Evolutionary conservation across 2,329 filamentous ascomycete species (phyloP).

Genomic region (Metarhizium album): DNA sequence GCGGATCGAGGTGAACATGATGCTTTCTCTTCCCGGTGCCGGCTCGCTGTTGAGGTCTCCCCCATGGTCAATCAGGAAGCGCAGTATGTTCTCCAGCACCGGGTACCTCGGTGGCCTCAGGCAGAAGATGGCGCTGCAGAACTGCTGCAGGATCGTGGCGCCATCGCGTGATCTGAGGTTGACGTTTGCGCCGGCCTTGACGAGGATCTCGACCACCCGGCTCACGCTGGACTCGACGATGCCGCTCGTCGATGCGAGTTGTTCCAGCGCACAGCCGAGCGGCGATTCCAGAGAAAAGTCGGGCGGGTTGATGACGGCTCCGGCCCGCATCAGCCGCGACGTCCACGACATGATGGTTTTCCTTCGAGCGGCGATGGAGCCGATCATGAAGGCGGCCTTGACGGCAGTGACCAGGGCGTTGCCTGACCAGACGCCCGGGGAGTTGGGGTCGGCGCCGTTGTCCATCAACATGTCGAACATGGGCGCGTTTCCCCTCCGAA

Average conservation of each 20-base stretch:
- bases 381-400: not conserved
- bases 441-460: not conserved
- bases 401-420: not conserved
- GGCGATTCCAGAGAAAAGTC: not conserved
- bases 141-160: not conserved
- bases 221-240: not conserved
- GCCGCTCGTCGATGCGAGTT: too few species aligned
- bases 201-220: not conserved
- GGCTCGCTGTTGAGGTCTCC: not conserved
- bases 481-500: not conserved
- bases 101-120: not conserved
- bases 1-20: not conserved
- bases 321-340: not conserved
- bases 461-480: not conserved
- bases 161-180: not conserved
- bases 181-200: not conserved
- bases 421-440: not conserved
- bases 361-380: not conserved
- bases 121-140: not conserved
- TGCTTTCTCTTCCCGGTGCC: not conserved
- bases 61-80: not conserved
- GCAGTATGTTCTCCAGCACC: not conserved
- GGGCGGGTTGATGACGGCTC: not conserved
- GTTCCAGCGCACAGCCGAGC: not conserved
- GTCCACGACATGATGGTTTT: not conserved